phyloP scores from a whole-genome alignment of 2,329 filamentous ascomycete species.

The Cladophialophora psammophila region DNA sequence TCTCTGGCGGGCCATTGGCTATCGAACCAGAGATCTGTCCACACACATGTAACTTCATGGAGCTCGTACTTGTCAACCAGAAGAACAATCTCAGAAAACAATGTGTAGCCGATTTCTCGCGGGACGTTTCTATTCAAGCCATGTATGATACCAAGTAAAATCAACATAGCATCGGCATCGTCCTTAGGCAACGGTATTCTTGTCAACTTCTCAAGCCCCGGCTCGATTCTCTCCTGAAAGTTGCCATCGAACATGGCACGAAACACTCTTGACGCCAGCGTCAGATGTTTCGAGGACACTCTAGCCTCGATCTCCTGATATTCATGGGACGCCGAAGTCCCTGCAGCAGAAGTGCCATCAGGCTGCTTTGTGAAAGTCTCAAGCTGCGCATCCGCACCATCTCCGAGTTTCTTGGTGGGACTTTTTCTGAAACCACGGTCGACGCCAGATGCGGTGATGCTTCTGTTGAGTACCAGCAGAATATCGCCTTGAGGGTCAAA shows the following conservation, averaged over 20 bases:
- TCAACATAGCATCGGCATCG: conserved; percentile 12
- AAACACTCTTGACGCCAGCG: conserved; percentile 19
- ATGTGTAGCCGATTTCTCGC: not conserved
- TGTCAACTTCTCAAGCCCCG: not conserved
- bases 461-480: not conserved
- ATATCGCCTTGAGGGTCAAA: conserved; percentile 6
- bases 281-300: conserved; percentile 12
- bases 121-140: conserved; percentile 8
- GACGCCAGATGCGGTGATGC: not conserved
- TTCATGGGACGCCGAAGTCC: not conserved
- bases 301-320: conserved; percentile 3
- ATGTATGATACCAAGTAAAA: conserved; percentile 14
- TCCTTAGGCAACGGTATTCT: conserved; percentile 12
- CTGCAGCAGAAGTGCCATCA: not conserved
- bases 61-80: conserved; percentile 22
- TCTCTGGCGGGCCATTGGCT: not conserved
- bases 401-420: not conserved
- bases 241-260: conserved; percentile 12
- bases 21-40: conserved; percentile 23
- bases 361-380: not conserved
- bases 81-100: not conserved
- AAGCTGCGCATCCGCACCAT: not conserved
- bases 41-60: conserved; percentile 12
- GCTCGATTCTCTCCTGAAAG: conserved; percentile 9
- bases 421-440: not conserved